These are phyloP conservation scores for Pyrenophora tritici-repentis DNA, from an alignment of 2,329 filamentous ascomycete species.

Conservation along the genomic window DNA sequence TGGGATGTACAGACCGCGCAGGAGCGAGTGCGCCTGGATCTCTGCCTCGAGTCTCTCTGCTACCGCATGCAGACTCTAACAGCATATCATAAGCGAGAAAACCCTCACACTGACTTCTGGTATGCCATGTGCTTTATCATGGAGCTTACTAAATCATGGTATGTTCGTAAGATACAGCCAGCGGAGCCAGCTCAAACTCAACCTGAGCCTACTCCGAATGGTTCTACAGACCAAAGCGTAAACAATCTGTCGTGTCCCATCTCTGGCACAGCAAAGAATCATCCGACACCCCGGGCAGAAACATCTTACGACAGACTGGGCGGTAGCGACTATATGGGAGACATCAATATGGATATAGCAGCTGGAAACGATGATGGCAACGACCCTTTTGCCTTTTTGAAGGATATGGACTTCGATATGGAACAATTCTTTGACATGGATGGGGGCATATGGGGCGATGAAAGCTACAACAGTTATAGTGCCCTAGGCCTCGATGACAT, in stretches of 20 bases:
- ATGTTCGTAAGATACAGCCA: conserved; percentile 30
- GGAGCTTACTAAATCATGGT: conserved; percentile 39
- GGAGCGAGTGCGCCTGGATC: conserved; percentile 37
- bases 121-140: conserved; percentile 37
- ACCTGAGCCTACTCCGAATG: background rate
- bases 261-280: conserved; percentile 3
- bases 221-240: conserved; percentile 12
- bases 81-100: conserved; percentile 31
- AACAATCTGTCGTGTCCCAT: conserved; percentile 15
- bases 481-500: conserved; percentile 33
- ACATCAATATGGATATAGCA: conserved; percentile 5
- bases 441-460: conserved; percentile 36
- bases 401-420: conserved; percentile 38
- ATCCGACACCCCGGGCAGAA: background rate
- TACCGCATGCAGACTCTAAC: conserved; percentile 40
- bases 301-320: background rate
- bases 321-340: conserved; percentile 5
- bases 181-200: conserved; percentile 4
- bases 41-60: conserved; percentile 41
- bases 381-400: conserved; percentile 34
- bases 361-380: background rate
- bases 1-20: conserved; percentile 43
- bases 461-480: conserved; percentile 20
- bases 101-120: conserved; percentile 39
- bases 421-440: conserved; percentile 41